Conservation (phyloP, 768 basidiomycete genomes). For the Leccinellum rugosiceps region DNA sequence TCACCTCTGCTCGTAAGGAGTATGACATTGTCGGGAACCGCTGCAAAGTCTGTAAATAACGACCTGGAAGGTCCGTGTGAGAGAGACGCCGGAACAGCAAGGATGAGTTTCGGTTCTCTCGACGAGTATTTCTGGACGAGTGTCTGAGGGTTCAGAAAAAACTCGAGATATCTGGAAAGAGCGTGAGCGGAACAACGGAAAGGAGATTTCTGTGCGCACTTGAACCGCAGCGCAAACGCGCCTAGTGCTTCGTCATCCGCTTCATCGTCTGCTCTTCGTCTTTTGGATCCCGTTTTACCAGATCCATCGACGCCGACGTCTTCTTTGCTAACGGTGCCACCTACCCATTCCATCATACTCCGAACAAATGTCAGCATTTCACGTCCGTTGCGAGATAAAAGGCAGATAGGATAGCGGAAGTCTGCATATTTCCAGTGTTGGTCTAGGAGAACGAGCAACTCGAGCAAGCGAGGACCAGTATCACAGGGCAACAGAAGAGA, state of each 20-base stretch:
- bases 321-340: slow-evolving; percentile 90
- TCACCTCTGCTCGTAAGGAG: slow-evolving; percentile 79
- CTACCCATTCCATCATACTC: slow-evolving; percentile 99
- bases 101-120: slow-evolving; percentile 87
- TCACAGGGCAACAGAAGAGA: slow-evolving; percentile 92
- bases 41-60: slow-evolving; percentile 84
- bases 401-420: slow-evolving; percentile 83
- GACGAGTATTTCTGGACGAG: slow-evolving; percentile 81
- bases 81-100: slow-evolving; percentile 89
- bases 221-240: slow-evolving; percentile 84
- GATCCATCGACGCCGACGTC: slow-evolving; percentile 81
- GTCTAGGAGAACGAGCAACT: slow-evolving; percentile 92
- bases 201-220: slow-evolving; percentile 45
- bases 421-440: slow-evolving; percentile 95
- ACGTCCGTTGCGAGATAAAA: slow-evolving; percentile 85
- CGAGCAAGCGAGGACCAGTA: slow-evolving; percentile 90
- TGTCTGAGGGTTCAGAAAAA: slow-evolving; percentile 80
- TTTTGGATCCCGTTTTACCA: slow-evolving; percentile 48
- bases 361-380: slow-evolving; percentile 94
- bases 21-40: slow-evolving; percentile 79
- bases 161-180: slow-evolving; percentile 76
- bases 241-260: slow-evolving; percentile 82
- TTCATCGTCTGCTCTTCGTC: slow-evolving; percentile 62
- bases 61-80: slow-evolving; percentile 89
- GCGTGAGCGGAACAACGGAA: not conserved